These are phyloP conservation scores for Salvia hispanica DNA, from an alignment of 257 asterid species.

Conservation along the genomic window DNA sequence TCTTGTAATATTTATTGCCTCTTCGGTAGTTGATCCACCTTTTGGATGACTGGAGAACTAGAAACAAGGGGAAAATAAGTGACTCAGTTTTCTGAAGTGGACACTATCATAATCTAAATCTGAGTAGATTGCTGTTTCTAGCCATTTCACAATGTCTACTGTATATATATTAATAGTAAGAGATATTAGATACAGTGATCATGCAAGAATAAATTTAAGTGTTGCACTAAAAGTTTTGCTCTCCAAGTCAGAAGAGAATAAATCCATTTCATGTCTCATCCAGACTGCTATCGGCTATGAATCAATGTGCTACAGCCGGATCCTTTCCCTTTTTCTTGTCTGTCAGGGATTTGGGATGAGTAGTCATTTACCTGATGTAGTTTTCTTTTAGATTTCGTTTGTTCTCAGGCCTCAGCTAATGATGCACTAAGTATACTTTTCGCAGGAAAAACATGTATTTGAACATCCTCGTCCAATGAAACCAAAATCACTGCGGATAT, in stretches of 20 bases:
- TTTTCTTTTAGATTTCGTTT: slow-evolving; percentile 12
- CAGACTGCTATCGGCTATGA: too few species aligned
- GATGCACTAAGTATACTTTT: slow-evolving; percentile 30
- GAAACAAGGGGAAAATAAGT: background rate
- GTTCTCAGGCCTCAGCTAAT: slow-evolving; percentile 21
- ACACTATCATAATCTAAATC: slow-evolving; percentile 14
- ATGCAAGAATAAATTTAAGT: slow-evolving; percentile 16
- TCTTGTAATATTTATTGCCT: slow-evolving; percentile 10
- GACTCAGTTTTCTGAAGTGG: background rate
- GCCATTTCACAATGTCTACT: slow-evolving; percentile 19
- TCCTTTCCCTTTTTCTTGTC: background rate
- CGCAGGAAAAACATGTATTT: slow-evolving; percentile 80
- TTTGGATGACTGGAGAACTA: slow-evolving; percentile 26
- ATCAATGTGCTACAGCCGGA: too few species aligned
- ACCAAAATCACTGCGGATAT: slow-evolving; percentile 90
- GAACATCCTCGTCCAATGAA: slow-evolving; percentile 85
- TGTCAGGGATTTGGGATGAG: background rate
- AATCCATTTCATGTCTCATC: too few species aligned
- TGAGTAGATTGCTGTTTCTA: slow-evolving; percentile 26
- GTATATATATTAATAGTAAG: slow-evolving; percentile 13
- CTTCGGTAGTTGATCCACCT: slow-evolving; percentile 21
- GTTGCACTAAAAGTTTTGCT: background rate
- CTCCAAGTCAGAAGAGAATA: background rate
- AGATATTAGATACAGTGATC: slow-evolving; percentile 7
- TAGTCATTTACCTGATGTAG: slow-evolving; percentile 6